Evolutionary conservation across 2,329 filamentous ascomycete species (phyloP), one percentile per base, ranked within the genome.

Genomic region (Sporothrix pseudoabietina): DNA sequence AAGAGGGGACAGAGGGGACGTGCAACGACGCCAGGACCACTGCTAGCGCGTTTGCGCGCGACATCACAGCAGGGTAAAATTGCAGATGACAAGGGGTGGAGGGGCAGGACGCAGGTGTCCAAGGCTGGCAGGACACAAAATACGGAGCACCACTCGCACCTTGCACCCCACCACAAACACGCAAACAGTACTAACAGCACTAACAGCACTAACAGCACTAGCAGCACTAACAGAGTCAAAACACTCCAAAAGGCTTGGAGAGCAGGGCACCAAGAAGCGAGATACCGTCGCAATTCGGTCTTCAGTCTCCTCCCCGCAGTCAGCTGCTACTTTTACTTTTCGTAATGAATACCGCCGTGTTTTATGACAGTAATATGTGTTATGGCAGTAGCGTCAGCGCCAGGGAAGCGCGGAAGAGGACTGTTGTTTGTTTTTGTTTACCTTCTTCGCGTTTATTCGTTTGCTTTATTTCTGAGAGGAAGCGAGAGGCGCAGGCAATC

Each of bases 1-100:
- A 66, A 41, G 57, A 30, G 30, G 57, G 30, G 22, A 61, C 57
- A 69, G 49, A 57, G 66, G 66, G 44, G 66, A 57, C 49, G 9
- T 55, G 65, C 39, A 22, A 16, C 14, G 66, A 54, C 66, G 66
- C 47, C 66, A 69, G 66, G 66, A n/a, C 47, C 47, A 35, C 19
- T 39, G 19, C 47, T 69, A 54, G 66, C 66, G 66, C 66, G 66
- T 55, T 69, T 69, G 66, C 47, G 66, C 66, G 66, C 47, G 66
- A 54, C 66, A 52, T 39, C 47, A 26, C 47, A 69, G 47, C 65
- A 68, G 66, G 66, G 39, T 52, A 32, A 69, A 69, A 54, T 69
- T 52, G 47, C 66, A 69, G 66, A 54, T 54, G n/a, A 54, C 66
- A 54, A 22, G 30, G 61, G 47, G 47, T 30, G 41, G 39, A 41